These are phyloP conservation scores for Chaetomium tenue DNA, from an alignment of 495 filamentous ascomycete species.

Conservation along the genomic window DNA sequence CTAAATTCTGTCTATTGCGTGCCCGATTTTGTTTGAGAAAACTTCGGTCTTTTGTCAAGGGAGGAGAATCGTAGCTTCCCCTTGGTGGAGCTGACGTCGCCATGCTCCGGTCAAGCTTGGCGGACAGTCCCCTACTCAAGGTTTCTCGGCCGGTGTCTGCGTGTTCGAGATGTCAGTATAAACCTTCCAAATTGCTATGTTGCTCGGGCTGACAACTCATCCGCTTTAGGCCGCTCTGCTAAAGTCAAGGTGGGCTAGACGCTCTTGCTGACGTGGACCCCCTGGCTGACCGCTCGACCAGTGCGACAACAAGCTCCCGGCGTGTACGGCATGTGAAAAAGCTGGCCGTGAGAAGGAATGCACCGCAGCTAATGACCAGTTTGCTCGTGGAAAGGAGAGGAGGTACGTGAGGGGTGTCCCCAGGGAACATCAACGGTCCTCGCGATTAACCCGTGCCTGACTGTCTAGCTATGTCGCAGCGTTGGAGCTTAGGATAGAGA, in stretches of 20 bases:
- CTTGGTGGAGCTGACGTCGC: conserved; percentile 3
- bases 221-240: conserved; percentile 61
- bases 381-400: conserved; percentile 88
- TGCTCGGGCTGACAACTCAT: conserved; percentile 26
- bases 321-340: conserved; percentile 89
- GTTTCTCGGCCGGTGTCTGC: conserved; percentile 91
- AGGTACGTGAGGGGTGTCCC: conserved; percentile 46
- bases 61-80: no score
- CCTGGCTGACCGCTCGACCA: conserved; percentile 32
- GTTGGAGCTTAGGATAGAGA: conserved; percentile 82
- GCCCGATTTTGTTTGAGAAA: not conserved
- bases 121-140: conserved; percentile 75
- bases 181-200: not conserved
- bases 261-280: not conserved
- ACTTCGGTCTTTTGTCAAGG: no score
- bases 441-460: not conserved
- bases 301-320: conserved; percentile 92
- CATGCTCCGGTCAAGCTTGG: conserved; percentile 50
- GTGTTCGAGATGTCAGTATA: conserved; percentile 71
- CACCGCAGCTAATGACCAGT: conserved; percentile 91
- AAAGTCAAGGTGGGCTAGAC: conserved; percentile 66
- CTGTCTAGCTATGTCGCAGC: conserved; percentile 77
- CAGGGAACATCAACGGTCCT: not conserved
- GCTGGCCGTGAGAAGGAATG: conserved; percentile 76
- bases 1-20: not conserved